phyloP scores from a whole-genome alignment of 2,329 filamentous ascomycete species.

The Corinectria fuckeliana region DNA sequence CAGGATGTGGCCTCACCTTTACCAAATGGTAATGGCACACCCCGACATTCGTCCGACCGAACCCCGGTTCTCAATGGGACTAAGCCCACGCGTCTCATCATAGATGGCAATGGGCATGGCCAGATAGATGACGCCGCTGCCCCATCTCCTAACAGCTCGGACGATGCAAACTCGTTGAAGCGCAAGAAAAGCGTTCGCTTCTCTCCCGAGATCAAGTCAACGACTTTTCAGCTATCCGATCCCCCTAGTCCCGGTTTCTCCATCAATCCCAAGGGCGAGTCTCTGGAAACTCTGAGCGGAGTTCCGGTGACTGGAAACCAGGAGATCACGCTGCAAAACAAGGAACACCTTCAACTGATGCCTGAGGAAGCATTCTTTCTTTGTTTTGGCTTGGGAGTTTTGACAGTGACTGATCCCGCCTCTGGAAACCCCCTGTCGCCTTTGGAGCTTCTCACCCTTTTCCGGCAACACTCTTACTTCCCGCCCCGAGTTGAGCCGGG shows the following conservation, averaged over 20 bases:
- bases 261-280: conserved; percentile 23
- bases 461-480: conserved; percentile 73
- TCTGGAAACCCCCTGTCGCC: conserved; percentile 56
- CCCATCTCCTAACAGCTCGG: conserved; percentile 21
- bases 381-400: conserved; percentile 76
- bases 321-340: conserved; percentile 49
- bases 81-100: background rate
- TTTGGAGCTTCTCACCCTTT: conserved; percentile 67
- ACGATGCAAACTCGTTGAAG: conserved; percentile 40
- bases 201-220: conserved; percentile 70
- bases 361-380: conserved; percentile 94
- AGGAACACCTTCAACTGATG: conserved; percentile 90
- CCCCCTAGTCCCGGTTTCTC: conserved; percentile 56
- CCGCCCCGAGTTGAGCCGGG: conserved; percentile 57
- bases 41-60: background rate
- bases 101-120: conserved; percentile 14
- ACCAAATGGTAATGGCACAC: background rate
- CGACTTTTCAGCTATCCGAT: conserved; percentile 62
- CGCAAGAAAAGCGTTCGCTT: conserved; percentile 73
- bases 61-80: background rate
- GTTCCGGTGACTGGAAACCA: background rate
- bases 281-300: conserved; percentile 11
- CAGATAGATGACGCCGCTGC: conserved; percentile 7
- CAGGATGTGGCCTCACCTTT: background rate
- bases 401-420: conserved; percentile 65